phyloP scores from a whole-genome alignment of 352 stramenopile species.

The Blastocystis sp. region DNA sequence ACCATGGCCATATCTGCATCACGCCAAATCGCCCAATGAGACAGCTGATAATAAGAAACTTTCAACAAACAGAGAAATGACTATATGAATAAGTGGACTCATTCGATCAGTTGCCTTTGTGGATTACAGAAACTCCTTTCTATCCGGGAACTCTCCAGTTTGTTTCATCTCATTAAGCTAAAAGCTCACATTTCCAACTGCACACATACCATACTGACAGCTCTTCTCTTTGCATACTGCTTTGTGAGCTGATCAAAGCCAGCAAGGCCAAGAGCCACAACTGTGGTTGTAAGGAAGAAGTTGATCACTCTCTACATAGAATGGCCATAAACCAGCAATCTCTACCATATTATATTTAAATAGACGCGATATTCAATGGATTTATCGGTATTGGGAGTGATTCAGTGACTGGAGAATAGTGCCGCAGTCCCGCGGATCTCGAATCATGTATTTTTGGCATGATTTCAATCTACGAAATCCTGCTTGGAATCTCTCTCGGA shows the following conservation, averaged over 20 bases:
- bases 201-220: background rate
- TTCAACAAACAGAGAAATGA: background rate
- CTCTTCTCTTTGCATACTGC: conserved; percentile 51
- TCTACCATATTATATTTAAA: background rate
- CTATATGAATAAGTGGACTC: background rate
- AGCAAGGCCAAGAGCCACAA: background rate
- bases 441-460: background rate
- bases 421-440: background rate
- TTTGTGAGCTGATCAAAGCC: background rate
- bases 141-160: conserved; percentile 16
- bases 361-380: background rate
- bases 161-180: conserved; percentile 44
- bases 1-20: too few relatives aligned
- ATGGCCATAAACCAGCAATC: background rate
- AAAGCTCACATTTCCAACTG: background rate
- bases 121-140: conserved; percentile 45
- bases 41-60: background rate
- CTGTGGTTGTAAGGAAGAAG: conserved; percentile 39
- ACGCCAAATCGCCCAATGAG: background rate
- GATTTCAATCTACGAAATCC: background rate
- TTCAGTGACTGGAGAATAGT: background rate
- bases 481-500: background rate
- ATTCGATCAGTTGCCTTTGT: background rate
- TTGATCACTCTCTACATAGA: conserved; percentile 33
- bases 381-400: background rate